Evolutionary conservation across 2,329 filamentous ascomycete species (phyloP), one percentile per base, ranked within the genome.

Genomic region (Fusarium pseudoanthophilum): DNA sequence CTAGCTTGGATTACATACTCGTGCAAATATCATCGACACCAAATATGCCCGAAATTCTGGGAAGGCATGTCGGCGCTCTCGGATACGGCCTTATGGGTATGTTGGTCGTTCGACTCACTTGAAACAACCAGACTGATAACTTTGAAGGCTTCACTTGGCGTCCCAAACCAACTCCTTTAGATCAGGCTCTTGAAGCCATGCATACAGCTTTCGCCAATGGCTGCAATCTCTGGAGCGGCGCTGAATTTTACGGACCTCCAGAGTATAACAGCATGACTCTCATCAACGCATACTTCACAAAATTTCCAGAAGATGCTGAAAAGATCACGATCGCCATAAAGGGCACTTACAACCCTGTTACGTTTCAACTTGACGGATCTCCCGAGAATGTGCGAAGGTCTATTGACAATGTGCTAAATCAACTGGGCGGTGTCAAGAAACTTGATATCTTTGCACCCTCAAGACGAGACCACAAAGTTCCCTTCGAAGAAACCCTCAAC

Each of bases 321-420:
- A 89, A 90, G 77, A 84, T 92, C 15, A 84, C 91, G 16, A 80
- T 93, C 52, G 86, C 85, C 75, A 86, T 93, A 78, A 93, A 93
- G 81, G 90, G 90, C 34, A 88, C 85, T 13, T 42, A 84, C 37
- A 78, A 85, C 48, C 66, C 80, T 4, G 72, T 78, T 11, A 79
- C 73, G 14, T 74, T 84, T 42, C 61, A 59, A 3, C 84, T 86
- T 1, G 86, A 91, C 75, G 86, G 88, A 26, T 87, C 85, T 8
- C 85, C 87, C 11, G 85, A 87, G 46, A 84, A 84, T 48, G 83
- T 92, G 26, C 87, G 89, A 37, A 84, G 83, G 42, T 90, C 87
- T 11, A 82, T 93, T 46, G 88, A 92, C 63, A 87, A 89, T 62
- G 87, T 87, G 74, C 79, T 92, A 28, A 68, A 64, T 21, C 82